Conservation (phyloP, 768 basidiomycete species). For the Boletus tylopilopsis region DNA sequence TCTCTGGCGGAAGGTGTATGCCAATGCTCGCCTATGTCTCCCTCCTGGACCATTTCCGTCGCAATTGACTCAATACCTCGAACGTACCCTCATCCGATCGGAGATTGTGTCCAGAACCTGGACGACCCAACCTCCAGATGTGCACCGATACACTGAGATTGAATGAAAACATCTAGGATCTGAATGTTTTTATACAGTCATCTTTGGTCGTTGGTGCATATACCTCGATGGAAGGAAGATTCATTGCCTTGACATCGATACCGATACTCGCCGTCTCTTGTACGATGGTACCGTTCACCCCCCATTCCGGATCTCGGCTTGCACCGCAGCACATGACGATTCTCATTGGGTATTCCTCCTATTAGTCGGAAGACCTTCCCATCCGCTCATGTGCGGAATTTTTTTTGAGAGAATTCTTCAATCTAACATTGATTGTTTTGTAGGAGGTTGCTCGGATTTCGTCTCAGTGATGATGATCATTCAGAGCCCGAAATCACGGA, state of each 20-base stretch:
- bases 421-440: background rate
- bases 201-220: background rate
- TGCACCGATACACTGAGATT: no score
- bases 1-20: background rate
- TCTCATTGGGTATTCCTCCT: background rate
- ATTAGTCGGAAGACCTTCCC: background rate
- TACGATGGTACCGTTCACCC: background rate
- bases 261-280: background rate
- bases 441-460: background rate
- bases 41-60: background rate
- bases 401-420: background rate
- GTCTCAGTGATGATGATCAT: background rate
- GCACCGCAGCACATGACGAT: background rate
- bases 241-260: background rate
- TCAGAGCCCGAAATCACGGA: background rate
- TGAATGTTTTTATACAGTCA: no score
- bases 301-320: background rate
- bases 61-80: background rate
- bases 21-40: background rate
- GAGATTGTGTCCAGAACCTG: background rate
- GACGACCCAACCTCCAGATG: background rate
- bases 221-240: background rate
- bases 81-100: background rate
- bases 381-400: no score
- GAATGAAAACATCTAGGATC: no score